Evolutionary conservation across 768 basidiomycete genomes (phyloP).

Genomic region (Lentinus tigrinus): DNA sequence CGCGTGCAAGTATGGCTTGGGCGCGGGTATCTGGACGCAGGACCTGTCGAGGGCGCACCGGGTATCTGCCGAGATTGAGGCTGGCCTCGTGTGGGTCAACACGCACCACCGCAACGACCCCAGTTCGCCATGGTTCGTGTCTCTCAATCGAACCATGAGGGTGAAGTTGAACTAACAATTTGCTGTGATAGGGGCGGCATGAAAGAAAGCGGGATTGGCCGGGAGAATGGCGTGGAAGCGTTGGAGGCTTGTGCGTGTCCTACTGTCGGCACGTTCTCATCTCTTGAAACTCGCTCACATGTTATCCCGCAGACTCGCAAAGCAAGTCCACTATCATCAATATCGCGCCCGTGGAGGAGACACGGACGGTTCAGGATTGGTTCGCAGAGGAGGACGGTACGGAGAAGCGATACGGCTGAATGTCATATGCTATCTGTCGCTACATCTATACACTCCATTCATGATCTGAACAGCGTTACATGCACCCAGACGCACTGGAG

Average conservation of each 20-base stretch:
- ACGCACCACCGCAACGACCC: constrained; percentile 90
- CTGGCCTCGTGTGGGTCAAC: constrained; percentile 86
- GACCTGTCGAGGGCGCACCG: constrained; percentile 76
- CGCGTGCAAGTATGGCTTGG: constrained; percentile 75
- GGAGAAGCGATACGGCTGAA: constrained; percentile 64
- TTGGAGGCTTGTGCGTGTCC: constrained; percentile 66
- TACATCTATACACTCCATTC: not conserved
- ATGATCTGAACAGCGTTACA: too few relatives aligned
- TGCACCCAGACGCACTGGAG: too few relatives aligned
- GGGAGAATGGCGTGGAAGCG: constrained; percentile 85
- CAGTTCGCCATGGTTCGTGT: constrained; percentile 78
- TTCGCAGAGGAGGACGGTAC: constrained; percentile 56
- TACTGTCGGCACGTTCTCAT: not conserved
- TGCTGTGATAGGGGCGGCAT: constrained; percentile 67
- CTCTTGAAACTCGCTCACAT: not conserved
- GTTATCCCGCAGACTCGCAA: constrained; percentile 60
- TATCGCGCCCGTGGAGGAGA: constrained; percentile 61
- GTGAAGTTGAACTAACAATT: not conserved
- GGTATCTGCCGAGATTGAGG: constrained; percentile 64
- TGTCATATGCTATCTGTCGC: not conserved
- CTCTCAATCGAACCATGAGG: not conserved
- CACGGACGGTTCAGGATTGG: constrained; percentile 69
- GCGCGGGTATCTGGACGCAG: constrained; percentile 78
- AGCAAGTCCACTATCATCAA: constrained; percentile 82
- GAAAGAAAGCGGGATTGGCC: constrained; percentile 86